These are phyloP conservation scores for Rhipidocladum racemiflorum DNA, from an alignment of 176 grass and related monocot species.

Conservation along the genomic window DNA sequence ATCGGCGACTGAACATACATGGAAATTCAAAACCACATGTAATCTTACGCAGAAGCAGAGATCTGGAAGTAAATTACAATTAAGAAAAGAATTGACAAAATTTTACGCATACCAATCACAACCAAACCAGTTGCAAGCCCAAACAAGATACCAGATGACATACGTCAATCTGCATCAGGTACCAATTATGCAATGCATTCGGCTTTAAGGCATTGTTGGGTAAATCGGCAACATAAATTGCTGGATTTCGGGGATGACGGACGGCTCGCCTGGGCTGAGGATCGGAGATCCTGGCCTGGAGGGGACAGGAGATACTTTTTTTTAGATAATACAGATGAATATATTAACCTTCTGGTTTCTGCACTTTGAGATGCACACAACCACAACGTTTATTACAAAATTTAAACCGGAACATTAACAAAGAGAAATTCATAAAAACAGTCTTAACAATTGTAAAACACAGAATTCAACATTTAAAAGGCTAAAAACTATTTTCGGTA, in stretches of 20 bases:
- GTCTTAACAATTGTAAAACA: too few relatives aligned
- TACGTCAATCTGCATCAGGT: conserved; percentile 11
- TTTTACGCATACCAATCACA: conserved; percentile 27
- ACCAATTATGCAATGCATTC: conserved; percentile 10
- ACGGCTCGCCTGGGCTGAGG: background rate
- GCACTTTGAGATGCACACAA: too few relatives aligned
- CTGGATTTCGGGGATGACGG: conserved; percentile 17
- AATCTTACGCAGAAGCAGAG: background rate
- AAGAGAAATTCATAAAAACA: too few relatives aligned
- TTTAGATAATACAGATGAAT: too few relatives aligned
- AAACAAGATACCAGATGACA: background rate
- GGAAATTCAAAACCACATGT: background rate
- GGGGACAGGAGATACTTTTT: conserved; percentile 14
- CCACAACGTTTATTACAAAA: too few relatives aligned
- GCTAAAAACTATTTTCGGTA: too few relatives aligned
- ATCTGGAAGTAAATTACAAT: conserved; percentile 19
- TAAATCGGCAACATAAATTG: background rate
- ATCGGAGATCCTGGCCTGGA: conserved; percentile 28
- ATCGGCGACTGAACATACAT: too few relatives aligned
- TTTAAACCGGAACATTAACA: too few relatives aligned
- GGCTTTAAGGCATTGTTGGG: background rate
- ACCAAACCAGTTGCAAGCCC: background rate
- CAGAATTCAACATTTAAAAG: too few relatives aligned
- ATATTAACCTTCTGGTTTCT: too few relatives aligned
- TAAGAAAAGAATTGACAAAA: conserved; percentile 32